Evolutionary conservation across 257 asterid species (phyloP).

Genomic region (Nicotiana sylvestris): DNA sequence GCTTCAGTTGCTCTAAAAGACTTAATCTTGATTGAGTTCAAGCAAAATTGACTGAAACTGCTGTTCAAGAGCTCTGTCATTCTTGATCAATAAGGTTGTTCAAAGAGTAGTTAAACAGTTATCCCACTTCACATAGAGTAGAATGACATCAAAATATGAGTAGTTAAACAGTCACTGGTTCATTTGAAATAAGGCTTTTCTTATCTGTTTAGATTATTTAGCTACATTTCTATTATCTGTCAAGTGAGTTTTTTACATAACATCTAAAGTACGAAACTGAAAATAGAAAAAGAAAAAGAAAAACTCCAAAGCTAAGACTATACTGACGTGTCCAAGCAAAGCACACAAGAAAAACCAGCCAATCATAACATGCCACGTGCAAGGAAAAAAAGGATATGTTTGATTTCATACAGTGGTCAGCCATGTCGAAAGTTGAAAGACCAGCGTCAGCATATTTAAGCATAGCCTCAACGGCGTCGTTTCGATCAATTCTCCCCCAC

Average conservation of each 20-base stretch:
- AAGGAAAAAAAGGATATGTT: too few relatives aligned
- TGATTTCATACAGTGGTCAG: constrained; percentile 73
- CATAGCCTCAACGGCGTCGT: constrained; percentile 94
- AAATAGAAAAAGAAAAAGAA: background rate
- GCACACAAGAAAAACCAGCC: background rate
- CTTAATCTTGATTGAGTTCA: constrained; percentile 26
- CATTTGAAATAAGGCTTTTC: constrained; percentile 1
- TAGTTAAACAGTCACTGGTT: background rate
- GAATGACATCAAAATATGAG: background rate
- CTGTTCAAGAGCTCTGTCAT: constrained; percentile 42
- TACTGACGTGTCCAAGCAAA: background rate
- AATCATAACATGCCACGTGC: background rate
- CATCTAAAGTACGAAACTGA: background rate
- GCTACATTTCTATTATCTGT: background rate
- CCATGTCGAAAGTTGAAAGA: constrained; percentile 95
- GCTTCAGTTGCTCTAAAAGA: constrained; percentile 21
- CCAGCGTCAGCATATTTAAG: constrained; percentile 82
- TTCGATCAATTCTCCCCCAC: constrained; percentile 86
- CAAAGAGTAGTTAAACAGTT: background rate
- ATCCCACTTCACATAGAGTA: background rate
- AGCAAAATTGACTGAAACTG: constrained; percentile 28
- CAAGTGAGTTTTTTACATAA: background rate
- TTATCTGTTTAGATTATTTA: background rate
- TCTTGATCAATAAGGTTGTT: background rate
- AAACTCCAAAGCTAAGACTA: background rate